phyloP scores from a whole-genome alignment of 352 stramenopile genomes.

The Phytophthora palmivora region DNA sequence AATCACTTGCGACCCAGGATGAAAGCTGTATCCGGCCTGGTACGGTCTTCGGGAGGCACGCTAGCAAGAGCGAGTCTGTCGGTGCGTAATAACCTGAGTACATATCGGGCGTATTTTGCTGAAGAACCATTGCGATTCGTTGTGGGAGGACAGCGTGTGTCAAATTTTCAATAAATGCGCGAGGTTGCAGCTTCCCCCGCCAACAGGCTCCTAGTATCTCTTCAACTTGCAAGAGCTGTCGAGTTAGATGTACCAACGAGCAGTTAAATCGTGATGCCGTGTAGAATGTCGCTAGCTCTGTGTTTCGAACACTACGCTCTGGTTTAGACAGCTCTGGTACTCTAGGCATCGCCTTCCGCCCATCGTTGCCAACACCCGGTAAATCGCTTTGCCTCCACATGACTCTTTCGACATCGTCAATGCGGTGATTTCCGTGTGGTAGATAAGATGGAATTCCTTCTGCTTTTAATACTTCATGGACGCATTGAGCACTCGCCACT shows the following conservation, averaged over 20 bases:
- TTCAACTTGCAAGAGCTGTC: slow-evolving; percentile 69
- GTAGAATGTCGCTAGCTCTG: slow-evolving; percentile 61
- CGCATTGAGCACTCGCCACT: slow-evolving; percentile 34
- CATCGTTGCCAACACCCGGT: slow-evolving; percentile 71
- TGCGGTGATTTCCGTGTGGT: slow-evolving; percentile 12
- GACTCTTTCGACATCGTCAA: slow-evolving; percentile 60
- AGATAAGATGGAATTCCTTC: slow-evolving; percentile 39
- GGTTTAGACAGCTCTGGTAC: slow-evolving; percentile 37
- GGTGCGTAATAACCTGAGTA: slow-evolving; percentile 61
- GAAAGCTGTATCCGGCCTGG: slow-evolving; percentile 54
- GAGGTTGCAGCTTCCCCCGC: slow-evolving; percentile 58
- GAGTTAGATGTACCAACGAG: slow-evolving; percentile 58
- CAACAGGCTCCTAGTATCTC: slow-evolving; percentile 55
- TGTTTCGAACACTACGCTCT: slow-evolving; percentile 64
- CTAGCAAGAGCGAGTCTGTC: slow-evolving; percentile 66
- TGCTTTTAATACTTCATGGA: slow-evolving; percentile 19
- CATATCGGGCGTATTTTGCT: slow-evolving; percentile 43
- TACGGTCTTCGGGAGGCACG: slow-evolving; percentile 51
- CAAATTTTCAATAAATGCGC: slow-evolving; percentile 49
- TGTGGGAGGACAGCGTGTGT: slow-evolving; percentile 58
- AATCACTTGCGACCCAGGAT: slow-evolving; percentile 58
- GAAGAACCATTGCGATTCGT: slow-evolving; percentile 55
- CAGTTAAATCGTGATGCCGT: slow-evolving; percentile 10
- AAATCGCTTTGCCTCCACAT: slow-evolving; percentile 70
- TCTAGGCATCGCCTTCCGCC: slow-evolving; percentile 65